These are phyloP conservation scores for Plasmodium vivax DNA, from an alignment of 169 alveolate genomes.

Conservation along the genomic window DNA sequence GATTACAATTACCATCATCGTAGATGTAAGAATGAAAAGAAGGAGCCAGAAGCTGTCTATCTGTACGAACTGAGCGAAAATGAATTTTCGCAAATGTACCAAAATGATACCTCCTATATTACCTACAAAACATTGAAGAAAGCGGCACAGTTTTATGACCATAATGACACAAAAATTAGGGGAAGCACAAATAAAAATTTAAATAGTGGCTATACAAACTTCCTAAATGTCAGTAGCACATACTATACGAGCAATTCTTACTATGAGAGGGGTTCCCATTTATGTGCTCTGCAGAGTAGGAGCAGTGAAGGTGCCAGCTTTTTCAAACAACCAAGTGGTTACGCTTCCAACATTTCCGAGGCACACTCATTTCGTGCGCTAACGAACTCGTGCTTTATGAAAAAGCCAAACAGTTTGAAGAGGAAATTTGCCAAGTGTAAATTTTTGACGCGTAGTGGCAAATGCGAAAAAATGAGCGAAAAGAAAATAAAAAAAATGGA, in stretches of 20 bases:
- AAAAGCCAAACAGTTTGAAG: conserved; percentile 20
- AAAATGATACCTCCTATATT: conserved; percentile 8
- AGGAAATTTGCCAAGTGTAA: conserved; percentile 51
- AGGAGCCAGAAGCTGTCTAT: conserved; percentile 20
- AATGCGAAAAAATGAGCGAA: conserved; percentile 16
- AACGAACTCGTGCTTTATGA: conserved; percentile 48
- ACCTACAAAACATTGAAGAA: conserved; percentile 39
- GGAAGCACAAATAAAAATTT: conserved; percentile 6
- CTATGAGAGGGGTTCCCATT: background rate
- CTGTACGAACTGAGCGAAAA: conserved; percentile 49
- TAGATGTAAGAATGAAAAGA: background rate
- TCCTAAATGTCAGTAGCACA: conserved; percentile 4
- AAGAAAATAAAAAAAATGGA: conserved; percentile 11
- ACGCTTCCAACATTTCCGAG: background rate
- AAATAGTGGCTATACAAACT: conserved; percentile 26
- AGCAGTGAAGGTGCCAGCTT: background rate
- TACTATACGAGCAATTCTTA: background rate
- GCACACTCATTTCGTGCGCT: background rate
- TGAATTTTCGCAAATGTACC: conserved; percentile 2
- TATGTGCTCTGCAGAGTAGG: background rate
- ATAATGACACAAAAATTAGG: conserved; percentile 38
- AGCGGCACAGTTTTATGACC: conserved; percentile 52
- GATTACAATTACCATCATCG: background rate
- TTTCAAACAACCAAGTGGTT: background rate
- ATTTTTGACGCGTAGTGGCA: conserved; percentile 11